A percentile compares a stretch with the other conserved stretches of the same genome.
These are phyloP conservation scores for Hippophae tibetana DNA, from an alignment of 306 rosid genomes.

Conservation along the genomic window DNA sequence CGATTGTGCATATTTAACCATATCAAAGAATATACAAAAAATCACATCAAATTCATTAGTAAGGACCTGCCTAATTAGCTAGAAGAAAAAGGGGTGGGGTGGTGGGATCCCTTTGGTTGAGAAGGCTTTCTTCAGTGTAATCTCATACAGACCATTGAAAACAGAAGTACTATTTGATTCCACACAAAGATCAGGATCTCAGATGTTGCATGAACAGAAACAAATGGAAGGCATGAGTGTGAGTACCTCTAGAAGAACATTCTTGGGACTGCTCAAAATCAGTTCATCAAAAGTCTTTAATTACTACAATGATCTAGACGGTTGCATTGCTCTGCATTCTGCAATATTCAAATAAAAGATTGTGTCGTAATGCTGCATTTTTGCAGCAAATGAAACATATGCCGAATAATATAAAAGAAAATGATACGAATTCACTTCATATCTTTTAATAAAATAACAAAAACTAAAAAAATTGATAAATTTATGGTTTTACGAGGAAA, in stretches of 20 bases:
- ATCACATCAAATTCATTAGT: no score
- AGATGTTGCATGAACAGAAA: slow-evolving; percentile 1
- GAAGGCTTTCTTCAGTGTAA: no score
- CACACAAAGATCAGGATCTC: not conserved
- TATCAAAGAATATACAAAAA: no score
- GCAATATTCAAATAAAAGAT: not conserved
- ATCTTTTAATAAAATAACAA: no score
- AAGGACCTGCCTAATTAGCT: no score
- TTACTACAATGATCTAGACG: slow-evolving; percentile 51
- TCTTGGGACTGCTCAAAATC: slow-evolving; percentile 55
- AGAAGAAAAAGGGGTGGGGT: no score
- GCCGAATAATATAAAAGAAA: no score
- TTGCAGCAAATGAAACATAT: not conserved
- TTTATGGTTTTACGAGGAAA: no score
- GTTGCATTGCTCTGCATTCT: slow-evolving; percentile 57
- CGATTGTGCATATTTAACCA: no score
- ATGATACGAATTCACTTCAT: no score
- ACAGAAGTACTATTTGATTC: not conserved
- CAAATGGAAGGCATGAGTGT: slow-evolving; percentile 7
- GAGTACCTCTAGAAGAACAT: slow-evolving; percentile 80
- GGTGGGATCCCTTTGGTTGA: no score
- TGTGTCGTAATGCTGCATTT: slow-evolving; percentile 4
- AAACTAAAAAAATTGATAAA: no score
- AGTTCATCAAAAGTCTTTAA: slow-evolving; percentile 50
- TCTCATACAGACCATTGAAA: not conserved